Evolutionary conservation across 2,329 filamentous ascomycete species (phyloP).

Genomic region (Beauveria caledonica): DNA sequence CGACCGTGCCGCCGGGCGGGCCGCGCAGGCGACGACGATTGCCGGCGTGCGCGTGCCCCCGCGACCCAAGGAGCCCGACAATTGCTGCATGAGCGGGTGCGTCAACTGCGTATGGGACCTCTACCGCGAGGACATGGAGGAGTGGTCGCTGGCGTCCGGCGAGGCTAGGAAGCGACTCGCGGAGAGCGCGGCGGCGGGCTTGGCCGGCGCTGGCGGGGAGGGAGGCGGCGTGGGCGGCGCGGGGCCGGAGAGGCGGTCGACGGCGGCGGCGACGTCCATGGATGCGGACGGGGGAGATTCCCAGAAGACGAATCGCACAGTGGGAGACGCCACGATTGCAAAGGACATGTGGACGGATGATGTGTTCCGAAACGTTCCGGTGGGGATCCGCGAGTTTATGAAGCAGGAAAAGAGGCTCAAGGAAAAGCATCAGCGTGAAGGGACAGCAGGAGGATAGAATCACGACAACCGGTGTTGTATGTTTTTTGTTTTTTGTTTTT

Average conservation of each 20-base stretch:
- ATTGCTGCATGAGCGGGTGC: constrained; percentile 98
- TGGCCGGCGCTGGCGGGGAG: background rate
- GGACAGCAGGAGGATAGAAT: constrained; percentile 36
- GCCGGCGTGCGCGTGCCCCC: constrained; percentile 80
- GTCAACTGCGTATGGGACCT: constrained; percentile 96
- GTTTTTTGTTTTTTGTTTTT: background rate
- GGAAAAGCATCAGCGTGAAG: constrained; percentile 57
- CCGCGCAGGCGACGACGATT: constrained; percentile 53
- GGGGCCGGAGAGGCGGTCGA: constrained; percentile 23
- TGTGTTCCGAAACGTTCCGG: constrained; percentile 72
- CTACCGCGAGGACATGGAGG: constrained; percentile 86
- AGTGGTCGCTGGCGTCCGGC: constrained; percentile 62
- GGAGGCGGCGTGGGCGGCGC: constrained; percentile 33
- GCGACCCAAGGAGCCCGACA: constrained; percentile 81
- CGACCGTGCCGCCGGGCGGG: constrained; percentile 49
- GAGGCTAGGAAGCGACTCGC: constrained; percentile 52
- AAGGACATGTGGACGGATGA: constrained; percentile 55
- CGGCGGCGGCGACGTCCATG: constrained; percentile 42
- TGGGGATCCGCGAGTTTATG: constrained; percentile 96
- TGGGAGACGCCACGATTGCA: constrained; percentile 29
- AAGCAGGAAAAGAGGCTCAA: constrained; percentile 87
- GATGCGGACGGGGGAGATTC: constrained; percentile 76
- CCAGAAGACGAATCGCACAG: constrained; percentile 28
- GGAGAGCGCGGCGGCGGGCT: constrained; percentile 19
- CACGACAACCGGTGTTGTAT: background rate